Conservation (phyloP, 2,329 filamentous ascomycete genomes). For the Venturia oleaginea region DNA sequence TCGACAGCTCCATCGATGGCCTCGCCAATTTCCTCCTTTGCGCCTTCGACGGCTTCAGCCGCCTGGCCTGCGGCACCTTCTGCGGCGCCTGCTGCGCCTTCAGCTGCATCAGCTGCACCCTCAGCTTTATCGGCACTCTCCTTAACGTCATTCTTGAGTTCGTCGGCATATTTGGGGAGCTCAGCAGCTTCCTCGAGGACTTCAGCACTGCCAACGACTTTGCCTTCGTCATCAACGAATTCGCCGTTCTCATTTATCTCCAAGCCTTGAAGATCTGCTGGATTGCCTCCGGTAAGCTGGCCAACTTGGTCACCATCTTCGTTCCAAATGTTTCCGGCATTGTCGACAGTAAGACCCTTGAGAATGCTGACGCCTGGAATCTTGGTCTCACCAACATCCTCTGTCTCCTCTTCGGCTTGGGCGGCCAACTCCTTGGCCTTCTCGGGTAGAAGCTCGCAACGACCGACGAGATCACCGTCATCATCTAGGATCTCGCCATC, state of each 20-base stretch:
- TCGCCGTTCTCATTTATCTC: conserved; percentile 45
- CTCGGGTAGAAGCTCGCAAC: conserved; percentile 41
- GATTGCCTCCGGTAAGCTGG: conserved; percentile 39
- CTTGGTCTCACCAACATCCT: conserved; percentile 23
- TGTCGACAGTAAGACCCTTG: conserved; percentile 39
- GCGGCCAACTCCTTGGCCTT: conserved; percentile 33
- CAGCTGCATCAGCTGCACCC: conserved; percentile 21
- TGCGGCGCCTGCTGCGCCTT: conserved; percentile 21
- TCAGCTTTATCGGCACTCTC: conserved; percentile 22
- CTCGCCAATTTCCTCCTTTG: conserved; percentile 12
- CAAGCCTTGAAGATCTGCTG: conserved; percentile 37
- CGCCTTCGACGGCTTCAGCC: conserved; percentile 16
- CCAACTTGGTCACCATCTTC: conserved; percentile 43
- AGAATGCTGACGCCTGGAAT: conserved; percentile 38
- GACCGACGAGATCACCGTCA: conserved; percentile 46
- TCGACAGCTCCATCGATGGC: conserved; percentile 28
- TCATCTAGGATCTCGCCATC: conserved; percentile 48
- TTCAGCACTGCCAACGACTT: conserved; percentile 44
- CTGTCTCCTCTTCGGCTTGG: conserved; percentile 28
- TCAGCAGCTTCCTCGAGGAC: conserved; percentile 38
- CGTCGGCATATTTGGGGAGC: conserved; percentile 25
- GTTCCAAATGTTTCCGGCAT: conserved; percentile 40
- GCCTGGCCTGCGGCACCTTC: conserved; percentile 22
- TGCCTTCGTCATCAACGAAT: conserved; percentile 46
- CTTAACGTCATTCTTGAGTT: conserved; percentile 22